Conservation (phyloP, 1,139 yeast species). For the Candida pseudoviswanathii region DNA sequence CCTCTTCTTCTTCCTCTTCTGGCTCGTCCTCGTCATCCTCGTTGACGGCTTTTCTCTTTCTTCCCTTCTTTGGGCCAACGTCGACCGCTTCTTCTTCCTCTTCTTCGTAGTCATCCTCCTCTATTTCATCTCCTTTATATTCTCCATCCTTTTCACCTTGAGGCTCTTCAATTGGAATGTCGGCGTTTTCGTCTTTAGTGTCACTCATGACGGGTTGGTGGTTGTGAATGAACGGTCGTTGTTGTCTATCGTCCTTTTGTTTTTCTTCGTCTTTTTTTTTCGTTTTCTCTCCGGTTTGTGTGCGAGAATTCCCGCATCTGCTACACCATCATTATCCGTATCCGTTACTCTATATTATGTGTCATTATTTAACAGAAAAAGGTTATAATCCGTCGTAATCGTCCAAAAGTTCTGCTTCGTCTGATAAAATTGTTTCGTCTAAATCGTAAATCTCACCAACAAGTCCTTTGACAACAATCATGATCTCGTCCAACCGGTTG, state of each 20-base stretch:
- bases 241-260: neutral
- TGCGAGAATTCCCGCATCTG: neutral
- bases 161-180: constrained; percentile 1
- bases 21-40: constrained; percentile 17
- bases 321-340: too few species aligned
- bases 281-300: neutral
- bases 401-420: constrained; percentile 7
- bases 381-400: neutral
- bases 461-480: constrained; percentile 32
- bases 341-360: too few species aligned
- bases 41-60: constrained; percentile 12
- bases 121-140: constrained; percentile 18
- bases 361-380: neutral
- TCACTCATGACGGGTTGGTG: neutral
- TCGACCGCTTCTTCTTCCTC: constrained; percentile 22
- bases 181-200: constrained; percentile 4
- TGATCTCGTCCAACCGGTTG: constrained; percentile 33
- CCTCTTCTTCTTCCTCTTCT: constrained; percentile 23
- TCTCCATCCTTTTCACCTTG: constrained; percentile 9
- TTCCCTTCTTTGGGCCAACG: constrained; percentile 12
- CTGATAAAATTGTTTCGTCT: constrained; percentile 13
- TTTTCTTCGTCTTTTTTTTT: neutral
- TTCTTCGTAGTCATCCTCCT: constrained; percentile 18
- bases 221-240: neutral
- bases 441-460: constrained; percentile 41